Base-by-base conservation (phyloP, 768 basidiomycete species). In the Leccinellum albellum region DNA sequence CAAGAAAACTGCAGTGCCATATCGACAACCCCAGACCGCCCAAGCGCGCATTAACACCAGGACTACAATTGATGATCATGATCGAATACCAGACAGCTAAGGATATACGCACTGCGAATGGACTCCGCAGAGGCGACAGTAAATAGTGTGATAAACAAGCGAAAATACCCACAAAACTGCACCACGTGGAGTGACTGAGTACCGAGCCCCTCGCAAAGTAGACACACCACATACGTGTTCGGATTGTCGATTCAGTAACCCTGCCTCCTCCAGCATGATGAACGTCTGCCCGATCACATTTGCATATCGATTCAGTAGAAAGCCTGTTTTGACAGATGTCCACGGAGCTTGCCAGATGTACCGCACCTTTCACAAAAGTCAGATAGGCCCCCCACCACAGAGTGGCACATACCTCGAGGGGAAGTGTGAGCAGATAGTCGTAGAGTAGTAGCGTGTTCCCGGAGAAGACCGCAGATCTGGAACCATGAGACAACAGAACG, bases 21-120 rank as follows among this genome's bases (percentile, higher is more conserved):
- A 48, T 9, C 31, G 50, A 37, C 63, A 64, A 1, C 63, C 64
- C 61, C 63, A 66, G 21, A 57, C 54, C 6, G 61, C 63, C 63
- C 64, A 62, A 33, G 60, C 64, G 5, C 63, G 62, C 58, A 62
- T 51, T 4, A 60, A 49, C 10, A 66, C 64, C 37, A 64, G 44
- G 21, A 64, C 64, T 66, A 44, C 35, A 10, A 57, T 58, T 35
- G 15, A 45, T 26, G 9, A 23, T 47, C 46, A 26, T 17, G 15
- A 28, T 23, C 7, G 9, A 17, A 12, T 13, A 26, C 7, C 9
- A 14, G 7, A 24, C 14, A 47, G 17, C 8, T 17, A 47, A 26
- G 15, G 46, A 10, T 5, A n/a, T 24, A 46, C 45, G 46, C 46
- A 47, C 46, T 28, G 15, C 46, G 63, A 20, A 60, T 56, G 14